Base-by-base conservation (phyloP, 768 basidiomycete genomes). In the Boletus edulis region DNA sequence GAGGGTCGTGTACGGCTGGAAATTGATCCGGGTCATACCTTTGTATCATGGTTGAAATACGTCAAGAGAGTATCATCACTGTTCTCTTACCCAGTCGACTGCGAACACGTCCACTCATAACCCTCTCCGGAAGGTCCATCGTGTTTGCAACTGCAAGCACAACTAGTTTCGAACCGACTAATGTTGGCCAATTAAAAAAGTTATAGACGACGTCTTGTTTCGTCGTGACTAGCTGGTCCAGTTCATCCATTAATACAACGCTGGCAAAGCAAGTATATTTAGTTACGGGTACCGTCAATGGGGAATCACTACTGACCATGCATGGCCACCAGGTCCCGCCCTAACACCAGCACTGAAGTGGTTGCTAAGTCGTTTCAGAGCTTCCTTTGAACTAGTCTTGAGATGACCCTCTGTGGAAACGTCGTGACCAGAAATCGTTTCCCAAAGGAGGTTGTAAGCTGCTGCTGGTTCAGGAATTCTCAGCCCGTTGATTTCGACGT, bases 131-230 rank as follows among this genome's bases (percentile, higher is more conserved):
- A 51, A 98, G 78, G 66, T 98, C 96, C 91, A 97, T 96, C 31
- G 96, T 94, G 67, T 98, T 99, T 8, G 97, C 97, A 1, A 99
- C 94, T 0, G 97, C 96, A 48, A 99, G 82, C 2, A 99, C 97
- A 49, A 98, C 86, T 6, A 99, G 81, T 69, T 90, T 91, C 54
- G 93, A 94, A 18, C 85, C 86, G 0, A 82, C 79, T 48, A 97
- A 76, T 4, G 94, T 96, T 2, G 97, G 97, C 96, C 97, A 99
- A 68, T 99, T 98, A 80, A 98, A 98, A 73, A 99, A 98, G 66
- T 98, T 98, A 73, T 99, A 99, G 20, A 99, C 90, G 11, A 99
- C 96, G 55, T 99, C 96, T 69, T 99, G 96, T 68, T 97, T 97
- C 17, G 89, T 78, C 1, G 96, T 98, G 62, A 98, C 85, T 29